Evolutionary conservation across 805 yeast species (phyloP).

Genomic region (Candida bentonensis): DNA sequence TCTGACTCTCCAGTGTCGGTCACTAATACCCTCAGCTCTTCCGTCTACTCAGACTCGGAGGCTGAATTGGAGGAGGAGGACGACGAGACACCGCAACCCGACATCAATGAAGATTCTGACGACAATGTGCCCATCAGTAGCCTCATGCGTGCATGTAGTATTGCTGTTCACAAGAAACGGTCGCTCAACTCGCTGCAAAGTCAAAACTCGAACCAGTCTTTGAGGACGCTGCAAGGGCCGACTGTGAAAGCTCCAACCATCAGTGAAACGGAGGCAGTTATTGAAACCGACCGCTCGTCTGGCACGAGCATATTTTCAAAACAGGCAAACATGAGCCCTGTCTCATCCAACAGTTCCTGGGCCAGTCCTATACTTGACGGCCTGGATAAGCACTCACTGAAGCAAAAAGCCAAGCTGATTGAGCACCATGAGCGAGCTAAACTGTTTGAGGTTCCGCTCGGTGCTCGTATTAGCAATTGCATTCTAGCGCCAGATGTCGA

Average conservation of each 20-base stretch:
- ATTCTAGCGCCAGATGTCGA: too few relatives aligned
- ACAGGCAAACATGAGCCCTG: too few relatives aligned
- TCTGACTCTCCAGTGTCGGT: not conserved
- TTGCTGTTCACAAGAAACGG: slow-evolving; percentile 1
- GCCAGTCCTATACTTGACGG: not conserved
- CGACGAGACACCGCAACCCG: not conserved
- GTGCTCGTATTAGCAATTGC: not conserved
- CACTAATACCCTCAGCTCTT: not conserved
- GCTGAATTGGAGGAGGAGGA: not conserved
- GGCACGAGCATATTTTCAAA: too few relatives aligned
- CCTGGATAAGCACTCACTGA: not conserved
- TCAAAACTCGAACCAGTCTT: not conserved
- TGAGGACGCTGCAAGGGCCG: not conserved
- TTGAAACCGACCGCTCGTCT: too few relatives aligned
- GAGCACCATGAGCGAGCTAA: not conserved
- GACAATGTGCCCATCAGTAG: not conserved
- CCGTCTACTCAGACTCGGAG: not conserved
- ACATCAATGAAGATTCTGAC: not conserved
- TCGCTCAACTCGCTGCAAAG: not conserved
- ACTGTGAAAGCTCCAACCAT: too few relatives aligned
- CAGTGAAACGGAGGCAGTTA: too few relatives aligned
- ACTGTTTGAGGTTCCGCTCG: not conserved
- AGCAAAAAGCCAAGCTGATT: not conserved
- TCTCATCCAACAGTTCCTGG: not conserved
- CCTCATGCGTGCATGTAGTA: not conserved